These are phyloP conservation scores for Sporisorium reilianum DNA, from an alignment of 1,284 basidiomycete genomes.

Conservation along the genomic window DNA sequence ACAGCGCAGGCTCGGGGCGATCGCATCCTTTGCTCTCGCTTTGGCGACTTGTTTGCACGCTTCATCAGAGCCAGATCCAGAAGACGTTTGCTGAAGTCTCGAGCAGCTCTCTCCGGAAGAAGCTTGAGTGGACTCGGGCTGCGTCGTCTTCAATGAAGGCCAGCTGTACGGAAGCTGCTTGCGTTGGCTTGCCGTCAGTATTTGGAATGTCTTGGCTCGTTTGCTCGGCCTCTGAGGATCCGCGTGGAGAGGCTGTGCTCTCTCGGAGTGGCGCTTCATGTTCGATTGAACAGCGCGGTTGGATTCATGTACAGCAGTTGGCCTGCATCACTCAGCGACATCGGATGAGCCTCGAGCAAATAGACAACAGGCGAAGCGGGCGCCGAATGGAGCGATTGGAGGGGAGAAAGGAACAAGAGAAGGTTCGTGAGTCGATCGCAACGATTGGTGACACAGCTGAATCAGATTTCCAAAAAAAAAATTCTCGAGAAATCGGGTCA, in stretches of 20 bases:
- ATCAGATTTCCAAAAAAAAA: too few relatives aligned
- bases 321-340: background rate
- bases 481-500: background rate
- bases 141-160: background rate
- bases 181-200: constrained; percentile 4
- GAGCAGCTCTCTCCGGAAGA: background rate
- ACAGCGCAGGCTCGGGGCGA: background rate
- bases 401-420: background rate
- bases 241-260: background rate
- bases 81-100: background rate
- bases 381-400: background rate
- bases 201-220: background rate
- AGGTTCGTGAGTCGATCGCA: background rate
- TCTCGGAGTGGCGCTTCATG: background rate
- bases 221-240: background rate
- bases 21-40: background rate
- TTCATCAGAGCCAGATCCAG: background rate
- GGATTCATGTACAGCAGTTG: background rate
- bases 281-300: constrained; percentile 2
- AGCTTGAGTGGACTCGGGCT: background rate
- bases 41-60: background rate
- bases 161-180: background rate
- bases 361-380: background rate
- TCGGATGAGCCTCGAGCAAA: background rate
- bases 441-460: background rate